Base-by-base conservation (phyloP, 2,329 filamentous ascomycete species). In the Emergomyces pasteurianus region DNA sequence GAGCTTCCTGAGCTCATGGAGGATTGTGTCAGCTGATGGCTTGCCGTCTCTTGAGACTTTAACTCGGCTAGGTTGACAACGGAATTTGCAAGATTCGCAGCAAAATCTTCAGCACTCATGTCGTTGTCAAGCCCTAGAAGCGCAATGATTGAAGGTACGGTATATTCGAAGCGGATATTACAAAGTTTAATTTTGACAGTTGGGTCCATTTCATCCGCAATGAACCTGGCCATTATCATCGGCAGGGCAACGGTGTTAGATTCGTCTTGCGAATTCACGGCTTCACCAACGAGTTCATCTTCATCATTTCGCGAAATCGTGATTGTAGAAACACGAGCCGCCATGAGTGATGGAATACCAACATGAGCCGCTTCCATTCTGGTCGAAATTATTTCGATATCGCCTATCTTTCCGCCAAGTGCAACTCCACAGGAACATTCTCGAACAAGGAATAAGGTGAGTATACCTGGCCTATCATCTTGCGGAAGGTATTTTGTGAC, bases 401-500 rank as follows among this genome's bases (percentile, higher is more conserved):
- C 77, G 0, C 94, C 94, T 60, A 96, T 78, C 42, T 82, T 80
- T 1, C 85, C 82, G 50, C 86, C 87, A 56, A 92, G 72, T 50
- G 88, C 82, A 10, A 89, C 74, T 31, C 80, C 78, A 9, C 83
- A 74, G 34, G 86, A 80, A 7, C 90, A 67, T 21, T 85, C 83
- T 58, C 85, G 83, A 59, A 96, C 73, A 36, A 84, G 78, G 0
- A 82, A 79, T 43, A 99, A 78, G 0, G 87, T 91, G 43, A 99
- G 78, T 23, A 97, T 78, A 0, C 94, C 94, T 1, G 94, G 94
- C 1, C 92, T 84, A 67, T 99, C 92, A 73, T 99, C 94, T 67
- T 99, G 92, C 0, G 94, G 92, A 2, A 99, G 80, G 71, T 97
- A 97, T 71, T 96, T 97, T 7, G 92, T 84, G 31, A 99, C 90